phyloP scores from a whole-genome alignment of 31 red algal genomes.

The Odonthalia washingtoniensis region DNA sequence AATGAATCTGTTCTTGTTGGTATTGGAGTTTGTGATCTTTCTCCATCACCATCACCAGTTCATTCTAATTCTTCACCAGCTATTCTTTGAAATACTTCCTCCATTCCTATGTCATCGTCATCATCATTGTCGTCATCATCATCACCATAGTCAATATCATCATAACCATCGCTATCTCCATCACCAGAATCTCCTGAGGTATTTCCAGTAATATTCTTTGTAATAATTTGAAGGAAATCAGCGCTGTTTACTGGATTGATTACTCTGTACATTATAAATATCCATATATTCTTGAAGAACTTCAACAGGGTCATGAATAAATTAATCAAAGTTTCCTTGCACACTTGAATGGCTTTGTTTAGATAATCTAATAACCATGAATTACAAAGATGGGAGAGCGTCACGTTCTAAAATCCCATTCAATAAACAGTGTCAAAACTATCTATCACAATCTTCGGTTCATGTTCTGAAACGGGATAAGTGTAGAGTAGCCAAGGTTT shows the following conservation, averaged over 20 bases:
- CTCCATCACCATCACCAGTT: neutral
- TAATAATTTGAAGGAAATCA: no score
- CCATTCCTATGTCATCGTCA: neutral
- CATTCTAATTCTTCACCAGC: neutral
- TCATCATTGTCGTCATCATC: neutral
- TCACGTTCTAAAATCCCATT: slow-evolving; percentile 22
- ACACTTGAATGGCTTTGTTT: neutral
- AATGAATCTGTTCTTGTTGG: neutral
- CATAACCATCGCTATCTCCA: neutral
- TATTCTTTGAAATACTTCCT: slow-evolving; percentile 7
- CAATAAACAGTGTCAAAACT: slow-evolving; percentile 7
- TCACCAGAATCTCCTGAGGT: no score
- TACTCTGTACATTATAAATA: neutral
- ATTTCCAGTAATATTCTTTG: no score
- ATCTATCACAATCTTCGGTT: slow-evolving; percentile 31
- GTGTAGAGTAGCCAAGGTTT: no score
- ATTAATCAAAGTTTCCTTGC: neutral
- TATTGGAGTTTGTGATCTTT: neutral
- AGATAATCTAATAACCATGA: slow-evolving; percentile 9
- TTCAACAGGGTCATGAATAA: neutral
- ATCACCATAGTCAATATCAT: no score
- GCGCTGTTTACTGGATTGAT: no score
- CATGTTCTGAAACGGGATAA: slow-evolving; percentile 12
- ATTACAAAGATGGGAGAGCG: neutral
- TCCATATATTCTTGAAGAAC: neutral